Evolutionary conservation across 2,329 filamentous ascomycete genomes (phyloP).

Genomic region (Colletotrichum sp.): DNA sequence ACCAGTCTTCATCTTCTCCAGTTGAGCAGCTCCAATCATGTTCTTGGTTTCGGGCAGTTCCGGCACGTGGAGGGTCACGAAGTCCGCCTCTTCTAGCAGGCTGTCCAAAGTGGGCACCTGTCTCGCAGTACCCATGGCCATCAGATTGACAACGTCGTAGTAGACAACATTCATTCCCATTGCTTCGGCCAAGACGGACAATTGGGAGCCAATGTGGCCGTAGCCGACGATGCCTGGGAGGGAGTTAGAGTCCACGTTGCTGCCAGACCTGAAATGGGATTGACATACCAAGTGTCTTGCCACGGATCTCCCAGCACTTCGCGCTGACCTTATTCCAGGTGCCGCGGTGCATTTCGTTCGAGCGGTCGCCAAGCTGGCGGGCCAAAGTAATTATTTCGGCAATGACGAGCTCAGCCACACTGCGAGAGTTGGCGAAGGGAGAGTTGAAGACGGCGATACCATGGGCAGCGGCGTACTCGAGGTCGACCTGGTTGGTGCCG

Average conservation of each 20-base stretch:
- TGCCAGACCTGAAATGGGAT: background rate
- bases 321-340: conserved; percentile 98
- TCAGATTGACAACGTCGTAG: conserved; percentile 92
- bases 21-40: conserved; percentile 82
- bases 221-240: conserved; percentile 87
- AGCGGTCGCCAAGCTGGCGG: conserved; percentile 91
- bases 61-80: conserved; percentile 93
- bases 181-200: conserved; percentile 93
- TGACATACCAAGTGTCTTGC: conserved; percentile 86
- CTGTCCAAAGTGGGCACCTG: conserved; percentile 81
- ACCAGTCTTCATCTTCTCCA: conserved; percentile 90
- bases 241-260: background rate
- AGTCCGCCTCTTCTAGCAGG: conserved; percentile 83
- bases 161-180: conserved; percentile 99
- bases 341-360: conserved; percentile 90
- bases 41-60: conserved; percentile 92
- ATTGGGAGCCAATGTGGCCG: conserved; percentile 94
- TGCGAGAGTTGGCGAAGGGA: conserved; percentile 96
- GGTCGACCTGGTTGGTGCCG: conserved; percentile 93
- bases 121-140: conserved; percentile 87
- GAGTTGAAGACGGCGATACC: conserved; percentile 99
- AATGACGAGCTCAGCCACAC: conserved; percentile 95
- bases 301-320: conserved; percentile 97
- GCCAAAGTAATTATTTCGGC: conserved; percentile 91
- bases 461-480: conserved; percentile 80